Evolutionary conservation across 768 basidiomycete species (phyloP).

Genomic region (Rickenella mellea): DNA sequence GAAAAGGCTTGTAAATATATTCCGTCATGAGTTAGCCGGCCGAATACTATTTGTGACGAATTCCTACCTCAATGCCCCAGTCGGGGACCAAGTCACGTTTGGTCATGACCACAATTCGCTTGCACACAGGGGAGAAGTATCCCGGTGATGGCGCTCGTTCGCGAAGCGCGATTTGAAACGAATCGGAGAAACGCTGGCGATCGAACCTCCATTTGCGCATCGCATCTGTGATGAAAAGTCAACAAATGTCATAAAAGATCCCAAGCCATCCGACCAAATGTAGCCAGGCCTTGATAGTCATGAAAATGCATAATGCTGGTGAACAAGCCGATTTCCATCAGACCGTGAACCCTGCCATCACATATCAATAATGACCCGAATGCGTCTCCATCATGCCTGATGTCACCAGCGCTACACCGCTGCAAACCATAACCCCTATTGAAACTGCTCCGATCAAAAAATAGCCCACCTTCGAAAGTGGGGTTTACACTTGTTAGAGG

Average conservation of each 20-base stretch:
- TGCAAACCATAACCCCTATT: no score
- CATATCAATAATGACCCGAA: no score
- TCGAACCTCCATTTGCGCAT: slow-evolving; percentile 61
- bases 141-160: slow-evolving; percentile 6
- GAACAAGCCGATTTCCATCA: no score
- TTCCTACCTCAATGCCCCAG: slow-evolving; percentile 77
- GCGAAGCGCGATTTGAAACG: slow-evolving; percentile 7
- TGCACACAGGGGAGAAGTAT: slow-evolving; percentile 35
- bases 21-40: not conserved
- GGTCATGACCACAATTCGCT: slow-evolving; percentile 85
- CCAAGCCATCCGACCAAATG: not conserved
- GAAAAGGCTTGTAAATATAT: slow-evolving; percentile 51
- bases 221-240: slow-evolving; percentile 36
- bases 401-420: no score
- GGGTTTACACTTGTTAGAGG: slow-evolving; percentile 92
- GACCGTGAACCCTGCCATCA: no score
- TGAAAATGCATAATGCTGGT: no score
- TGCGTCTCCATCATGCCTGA: no score
- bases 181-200: slow-evolving; percentile 22
- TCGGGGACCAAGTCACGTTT: slow-evolving; percentile 87
- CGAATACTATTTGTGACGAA: slow-evolving; percentile 2
- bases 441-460: no score
- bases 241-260: slow-evolving; percentile 1
- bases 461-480: slow-evolving; percentile 74
- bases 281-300: no score